Conservation (phyloP, 2,329 filamentous ascomycete genomes). For the Drechslera avenae region DNA sequence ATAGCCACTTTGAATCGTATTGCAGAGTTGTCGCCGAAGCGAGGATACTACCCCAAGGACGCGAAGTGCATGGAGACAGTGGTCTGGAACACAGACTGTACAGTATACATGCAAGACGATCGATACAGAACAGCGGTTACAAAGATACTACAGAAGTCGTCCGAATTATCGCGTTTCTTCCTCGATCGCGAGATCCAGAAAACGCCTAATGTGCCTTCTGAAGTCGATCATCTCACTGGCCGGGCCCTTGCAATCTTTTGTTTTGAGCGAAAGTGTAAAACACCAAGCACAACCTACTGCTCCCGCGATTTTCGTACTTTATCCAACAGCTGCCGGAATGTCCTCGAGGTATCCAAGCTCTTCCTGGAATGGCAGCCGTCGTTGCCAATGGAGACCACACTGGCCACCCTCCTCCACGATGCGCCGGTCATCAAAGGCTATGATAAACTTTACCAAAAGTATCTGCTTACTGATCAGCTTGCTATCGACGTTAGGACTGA, state of each 20-base stretch:
- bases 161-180: conserved; percentile 16
- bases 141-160: conserved; percentile 18
- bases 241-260: conserved; percentile 16
- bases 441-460: conserved; percentile 33
- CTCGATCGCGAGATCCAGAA: neutral
- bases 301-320: conserved; percentile 17
- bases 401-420: conserved; percentile 34
- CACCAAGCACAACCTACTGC: conserved; percentile 11
- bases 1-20: conserved; percentile 27
- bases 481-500: conserved; percentile 44
- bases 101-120: conserved; percentile 41
- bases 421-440: conserved; percentile 51
- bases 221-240: conserved; percentile 24
- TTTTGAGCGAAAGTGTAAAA: neutral
- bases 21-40: conserved; percentile 45
- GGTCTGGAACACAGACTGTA: conserved; percentile 35
- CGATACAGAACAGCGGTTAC: conserved; percentile 24
- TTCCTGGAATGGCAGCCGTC: conserved; percentile 17
- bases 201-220: neutral
- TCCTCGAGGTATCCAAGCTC: conserved; percentile 14
- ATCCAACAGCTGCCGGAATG: conserved; percentile 11
- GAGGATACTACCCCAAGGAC: conserved; percentile 39
- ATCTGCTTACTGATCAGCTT: conserved; percentile 50
- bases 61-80: conserved; percentile 38
- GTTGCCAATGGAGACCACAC: conserved; percentile 5